Base-by-base conservation (phyloP, 78 protist genomes). In the Dictyostelium intermedium region DNA sequence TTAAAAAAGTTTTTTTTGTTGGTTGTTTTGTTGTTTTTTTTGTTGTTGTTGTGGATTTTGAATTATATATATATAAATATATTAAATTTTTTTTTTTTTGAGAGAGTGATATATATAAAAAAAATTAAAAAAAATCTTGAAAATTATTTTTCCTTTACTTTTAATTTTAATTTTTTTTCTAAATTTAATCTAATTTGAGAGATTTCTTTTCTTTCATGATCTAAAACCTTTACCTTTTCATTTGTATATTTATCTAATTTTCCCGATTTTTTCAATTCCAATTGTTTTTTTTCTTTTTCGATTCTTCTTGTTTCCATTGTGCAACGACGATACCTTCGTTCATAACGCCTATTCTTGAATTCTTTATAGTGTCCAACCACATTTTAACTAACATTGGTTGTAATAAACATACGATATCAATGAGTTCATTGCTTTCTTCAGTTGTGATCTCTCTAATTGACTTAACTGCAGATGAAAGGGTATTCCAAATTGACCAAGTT, bases 401-500 rank as follows among this genome's bases (percentile, higher is more conserved):
- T 37, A 87, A 35, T 18, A 30, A n/a, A 56, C 39, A 27, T 32
- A 87, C 70, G 11, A 25, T 79, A 14, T 87, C 93, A n/a, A 79
- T 61, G 60, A 87, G 72, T 3, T 45, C 82, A 20, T 63, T 34
- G 1, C 78, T 63, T 66, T 87, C 93, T 43, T 87, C 93, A 1
- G 18, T n/a, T 14, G 85, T 63, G 9, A 66, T 10, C 3, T 87
- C 93, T 63, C 93, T 53, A 79, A 87, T 79, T 69, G 80, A 85
- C 45, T 87, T 87, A 4, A 87, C 41, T 2, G 81, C 93, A 6
- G 84, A 61, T 16, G 37, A 39, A 8, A 87, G 81, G 7, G 93
- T 78, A 79, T 87, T 87, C 93, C 93, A 87, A 63, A 87, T 87
- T 20, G 87, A 79, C 93, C 93, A 87, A 11, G 93, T 73, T 6